A percentile compares a stretch with the other conserved stretches of the same genome.
These are phyloP conservation scores for Hyphopichia homilentoma DNA, from an alignment of 805 yeast species.

Conservation along the genomic window DNA sequence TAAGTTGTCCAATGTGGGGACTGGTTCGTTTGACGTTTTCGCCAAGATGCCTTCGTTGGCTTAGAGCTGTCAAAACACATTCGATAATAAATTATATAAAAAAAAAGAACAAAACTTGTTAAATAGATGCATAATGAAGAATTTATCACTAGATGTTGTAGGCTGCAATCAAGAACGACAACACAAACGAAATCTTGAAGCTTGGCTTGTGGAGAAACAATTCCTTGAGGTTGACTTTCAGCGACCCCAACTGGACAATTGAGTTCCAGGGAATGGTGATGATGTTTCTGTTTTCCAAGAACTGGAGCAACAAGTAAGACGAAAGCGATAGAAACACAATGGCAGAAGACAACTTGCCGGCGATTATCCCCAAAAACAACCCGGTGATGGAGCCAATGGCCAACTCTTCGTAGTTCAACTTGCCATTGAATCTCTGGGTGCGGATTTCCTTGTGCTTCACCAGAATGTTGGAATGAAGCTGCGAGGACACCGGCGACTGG, in stretches of 20 bases:
- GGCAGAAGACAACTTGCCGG: constrained; percentile 57
- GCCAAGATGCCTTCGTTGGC: constrained; percentile 40
- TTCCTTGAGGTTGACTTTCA: constrained; percentile 42
- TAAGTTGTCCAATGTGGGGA: constrained; percentile 85
- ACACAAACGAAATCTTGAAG: constrained; percentile 54
- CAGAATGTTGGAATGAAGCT: too few species aligned
- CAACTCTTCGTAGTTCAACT: constrained; percentile 57
- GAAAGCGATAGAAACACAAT: constrained; percentile 50
- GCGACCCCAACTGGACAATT: constrained; percentile 28
- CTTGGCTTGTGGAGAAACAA: constrained; percentile 58
- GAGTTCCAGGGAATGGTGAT: constrained; percentile 44
- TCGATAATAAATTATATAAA: background rate
- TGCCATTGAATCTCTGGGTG: constrained; percentile 36
- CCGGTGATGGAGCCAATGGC: constrained; percentile 65
- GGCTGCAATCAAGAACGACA: constrained; percentile 58
- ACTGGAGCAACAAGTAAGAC: constrained; percentile 43
- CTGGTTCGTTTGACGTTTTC: constrained; percentile 88
- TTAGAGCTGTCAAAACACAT: background rate
- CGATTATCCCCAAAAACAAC: constrained; percentile 51
- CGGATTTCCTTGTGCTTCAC: too few species aligned
- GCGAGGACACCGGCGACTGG: too few species aligned
- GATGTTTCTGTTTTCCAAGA: constrained; percentile 53
- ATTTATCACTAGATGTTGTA: constrained; percentile 43
- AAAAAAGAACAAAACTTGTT: too few species aligned
- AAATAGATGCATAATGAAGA: too few species aligned